These are phyloP conservation scores for Caloboletus firmus DNA, from an alignment of 1,284 basidiomycete species.

Conservation along the genomic window DNA sequence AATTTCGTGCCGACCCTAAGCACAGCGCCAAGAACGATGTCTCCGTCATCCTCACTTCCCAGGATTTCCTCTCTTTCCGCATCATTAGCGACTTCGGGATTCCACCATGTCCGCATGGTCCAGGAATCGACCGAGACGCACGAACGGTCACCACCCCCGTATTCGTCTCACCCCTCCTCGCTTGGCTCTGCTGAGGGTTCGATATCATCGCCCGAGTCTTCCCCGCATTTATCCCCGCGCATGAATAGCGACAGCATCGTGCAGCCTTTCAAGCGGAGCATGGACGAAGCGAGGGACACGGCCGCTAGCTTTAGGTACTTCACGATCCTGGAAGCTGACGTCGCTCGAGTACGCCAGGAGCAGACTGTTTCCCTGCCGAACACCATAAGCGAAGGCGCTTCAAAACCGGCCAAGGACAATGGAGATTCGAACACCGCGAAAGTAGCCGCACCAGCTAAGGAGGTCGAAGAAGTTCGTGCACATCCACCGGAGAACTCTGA, in stretches of 20 bases:
- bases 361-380: slow-evolving; percentile 22
- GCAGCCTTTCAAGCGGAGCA: slow-evolving; percentile 55
- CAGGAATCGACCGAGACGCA: slow-evolving; percentile 14
- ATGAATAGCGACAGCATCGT: slow-evolving; percentile 35
- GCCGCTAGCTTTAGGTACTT: slow-evolving; percentile 69
- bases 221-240: slow-evolving; percentile 32
- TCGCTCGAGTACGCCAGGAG: slow-evolving; percentile 34
- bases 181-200: slow-evolving; percentile 29
- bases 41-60: slow-evolving; percentile 36
- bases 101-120: slow-evolving; percentile 48
- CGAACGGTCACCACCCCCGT: slow-evolving; percentile 33
- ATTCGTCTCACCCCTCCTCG: slow-evolving; percentile 36
- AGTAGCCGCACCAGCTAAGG: slow-evolving; percentile 9
- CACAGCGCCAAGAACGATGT: slow-evolving; percentile 38
- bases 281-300: slow-evolving; percentile 61
- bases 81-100: slow-evolving; percentile 60
- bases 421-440: slow-evolving; percentile 16
- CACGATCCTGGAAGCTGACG: slow-evolving; percentile 60
- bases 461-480: slow-evolving; percentile 5
- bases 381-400: slow-evolving; percentile 12
- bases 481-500: slow-evolving; percentile 16
- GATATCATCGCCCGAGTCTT: slow-evolving; percentile 37
- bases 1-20: slow-evolving; percentile 56
- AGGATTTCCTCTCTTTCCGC: slow-evolving; percentile 65
- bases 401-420: slow-evolving; percentile 13